phyloP scores from a whole-genome alignment of 805 yeast genomes.

The Crinitomyces ghanaensis region DNA sequence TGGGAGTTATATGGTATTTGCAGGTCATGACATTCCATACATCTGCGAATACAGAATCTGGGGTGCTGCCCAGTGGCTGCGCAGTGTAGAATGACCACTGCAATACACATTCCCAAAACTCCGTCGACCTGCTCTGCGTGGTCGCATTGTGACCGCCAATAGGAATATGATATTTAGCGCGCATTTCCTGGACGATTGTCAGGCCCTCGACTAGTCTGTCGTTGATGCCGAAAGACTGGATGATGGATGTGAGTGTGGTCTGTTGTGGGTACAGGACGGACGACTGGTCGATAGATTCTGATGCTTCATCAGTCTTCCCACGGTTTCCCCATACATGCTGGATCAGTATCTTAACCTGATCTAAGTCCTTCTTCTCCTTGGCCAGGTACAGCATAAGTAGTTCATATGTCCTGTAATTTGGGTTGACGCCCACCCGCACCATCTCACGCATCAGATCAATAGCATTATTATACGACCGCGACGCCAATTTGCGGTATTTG shows the following conservation, averaged over 20 bases:
- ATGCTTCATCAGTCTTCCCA: background rate
- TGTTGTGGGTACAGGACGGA: constrained; percentile 14
- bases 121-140: too few relatives aligned
- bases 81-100: constrained; percentile 12
- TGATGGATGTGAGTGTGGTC: constrained; percentile 17
- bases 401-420: constrained; percentile 25
- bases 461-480: constrained; percentile 14
- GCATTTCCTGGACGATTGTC: constrained; percentile 11
- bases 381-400: constrained; percentile 22
- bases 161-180: constrained; percentile 10
- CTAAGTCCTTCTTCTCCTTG: constrained; percentile 19
- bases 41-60: constrained; percentile 6
- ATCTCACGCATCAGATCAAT: constrained; percentile 18
- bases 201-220: constrained; percentile 17
- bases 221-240: constrained; percentile 20
- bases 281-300: constrained; percentile 3
- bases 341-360: constrained; percentile 14
- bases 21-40: constrained; percentile 6
- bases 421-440: constrained; percentile 20
- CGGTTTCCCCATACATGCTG: constrained; percentile 21
- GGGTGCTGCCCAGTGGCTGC: constrained; percentile 4
- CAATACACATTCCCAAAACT: constrained; percentile 18
- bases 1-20: constrained; percentile 5
- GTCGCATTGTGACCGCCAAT: constrained; percentile 13
- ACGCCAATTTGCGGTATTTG: constrained; percentile 3